These are phyloP conservation scores for Nemania abortiva DNA, from an alignment of 2,329 filamentous ascomycete species.

Conservation along the genomic window DNA sequence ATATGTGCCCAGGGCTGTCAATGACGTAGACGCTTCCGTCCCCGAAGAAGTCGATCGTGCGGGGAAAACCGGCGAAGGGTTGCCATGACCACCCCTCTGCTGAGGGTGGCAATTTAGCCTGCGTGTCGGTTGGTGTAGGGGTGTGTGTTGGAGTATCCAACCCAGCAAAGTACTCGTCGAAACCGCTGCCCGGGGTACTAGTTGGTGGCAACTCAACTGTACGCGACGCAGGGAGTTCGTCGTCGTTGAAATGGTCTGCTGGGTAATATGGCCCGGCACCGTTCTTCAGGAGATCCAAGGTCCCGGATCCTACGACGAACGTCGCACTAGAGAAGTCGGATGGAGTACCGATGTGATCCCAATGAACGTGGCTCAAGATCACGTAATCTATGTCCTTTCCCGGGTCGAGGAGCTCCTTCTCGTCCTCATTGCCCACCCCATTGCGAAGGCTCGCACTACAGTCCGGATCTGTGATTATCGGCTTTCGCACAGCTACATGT, in stretches of 20 bases:
- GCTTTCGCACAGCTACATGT: conserved; percentile 60
- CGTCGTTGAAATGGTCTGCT: conserved; percentile 49
- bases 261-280: conserved; percentile 49
- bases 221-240: conserved; percentile 48
- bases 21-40: conserved; percentile 62
- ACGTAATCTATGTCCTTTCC: conserved; percentile 48
- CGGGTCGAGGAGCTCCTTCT: conserved; percentile 21
- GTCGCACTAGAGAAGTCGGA: conserved; percentile 61
- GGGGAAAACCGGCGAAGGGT: conserved; percentile 58
- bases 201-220: conserved; percentile 58
- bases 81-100: conserved; percentile 54
- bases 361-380: conserved; percentile 67
- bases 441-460: conserved; percentile 54
- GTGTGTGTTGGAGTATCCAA: conserved; percentile 41
- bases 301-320: conserved; percentile 65
- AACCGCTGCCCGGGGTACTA: conserved; percentile 14
- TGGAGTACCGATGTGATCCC: conserved; percentile 69
- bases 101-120: conserved; percentile 39
- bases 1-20: conserved; percentile 63
- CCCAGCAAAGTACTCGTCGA: conserved; percentile 28
- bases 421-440: conserved; percentile 26
- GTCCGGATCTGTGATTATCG: conserved; percentile 59
- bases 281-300: conserved; percentile 55
- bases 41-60: conserved; percentile 59
- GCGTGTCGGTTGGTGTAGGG: conserved; percentile 22